Evolutionary conservation across 495 filamentous ascomycete species (phyloP).

Genomic region (Podospora sp.): DNA sequence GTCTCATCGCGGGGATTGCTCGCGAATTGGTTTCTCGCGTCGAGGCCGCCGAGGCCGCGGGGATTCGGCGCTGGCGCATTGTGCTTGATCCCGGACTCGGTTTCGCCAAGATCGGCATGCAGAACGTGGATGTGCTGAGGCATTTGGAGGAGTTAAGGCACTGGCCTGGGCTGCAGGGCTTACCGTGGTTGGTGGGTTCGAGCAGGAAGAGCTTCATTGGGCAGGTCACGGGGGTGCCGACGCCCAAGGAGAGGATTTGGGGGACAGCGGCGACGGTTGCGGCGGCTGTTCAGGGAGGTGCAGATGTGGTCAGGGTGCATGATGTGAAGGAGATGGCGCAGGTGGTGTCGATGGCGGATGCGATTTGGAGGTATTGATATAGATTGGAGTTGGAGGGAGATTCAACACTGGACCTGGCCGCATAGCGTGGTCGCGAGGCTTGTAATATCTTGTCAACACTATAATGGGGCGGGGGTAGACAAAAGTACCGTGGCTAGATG

Average conservation of each 20-base stretch:
- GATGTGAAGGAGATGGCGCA: conserved; percentile 89
- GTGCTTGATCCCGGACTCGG: conserved; percentile 93
- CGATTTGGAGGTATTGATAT: conserved; percentile 67
- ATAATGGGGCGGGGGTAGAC: not conserved
- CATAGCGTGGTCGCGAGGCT: not conserved
- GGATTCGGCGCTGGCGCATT: conserved; percentile 88
- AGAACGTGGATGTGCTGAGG: conserved; percentile 80
- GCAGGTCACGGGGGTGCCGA: conserved; percentile 70
- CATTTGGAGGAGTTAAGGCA: conserved; percentile 63
- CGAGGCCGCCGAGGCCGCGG: conserved; percentile 75
- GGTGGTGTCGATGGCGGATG: conserved; percentile 88
- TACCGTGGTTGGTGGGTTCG: conserved; percentile 89
- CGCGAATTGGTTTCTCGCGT: conserved; percentile 72
- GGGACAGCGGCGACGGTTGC: conserved; percentile 90
- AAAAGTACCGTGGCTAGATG: not conserved
- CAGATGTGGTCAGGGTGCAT: conserved; percentile 93
- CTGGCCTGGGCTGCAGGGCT: conserved; percentile 64
- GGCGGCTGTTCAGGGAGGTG: conserved; percentile 85
- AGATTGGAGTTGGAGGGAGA: not conserved
- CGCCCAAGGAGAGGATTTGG: conserved; percentile 65
- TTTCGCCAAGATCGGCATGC: conserved; percentile 79
- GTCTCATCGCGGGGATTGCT: conserved; percentile 70
- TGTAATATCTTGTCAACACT: conserved; percentile 2
- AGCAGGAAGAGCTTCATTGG: conserved; percentile 93
- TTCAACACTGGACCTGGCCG: not conserved